A percentile compares a stretch with the other conserved stretches of the same genome.
These are phyloP conservation scores for Leccinum disarticulatum DNA, from an alignment of 768 basidiomycete species.

Conservation along the genomic window DNA sequence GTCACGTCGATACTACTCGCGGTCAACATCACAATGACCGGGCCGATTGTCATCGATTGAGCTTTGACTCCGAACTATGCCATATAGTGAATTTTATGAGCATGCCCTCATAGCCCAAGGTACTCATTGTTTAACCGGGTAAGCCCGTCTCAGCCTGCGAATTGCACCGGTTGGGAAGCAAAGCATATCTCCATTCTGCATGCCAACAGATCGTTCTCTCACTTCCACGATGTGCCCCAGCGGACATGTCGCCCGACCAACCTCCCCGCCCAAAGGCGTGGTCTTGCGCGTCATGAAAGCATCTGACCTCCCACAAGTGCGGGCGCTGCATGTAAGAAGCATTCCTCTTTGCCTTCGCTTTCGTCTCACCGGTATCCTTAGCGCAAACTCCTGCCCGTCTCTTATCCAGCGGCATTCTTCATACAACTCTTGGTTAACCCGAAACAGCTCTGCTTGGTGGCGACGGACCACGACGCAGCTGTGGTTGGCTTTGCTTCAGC, in stretches of 20 bases:
- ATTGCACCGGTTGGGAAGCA: conserved; percentile 12
- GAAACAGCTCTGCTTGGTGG: conserved; percentile 30
- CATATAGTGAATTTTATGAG: not conserved
- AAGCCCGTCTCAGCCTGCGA: conserved; percentile 13
- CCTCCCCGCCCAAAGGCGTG: conserved; percentile 10
- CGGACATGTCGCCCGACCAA: not conserved
- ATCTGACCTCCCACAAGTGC: conserved; percentile 29
- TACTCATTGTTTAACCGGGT: not conserved
- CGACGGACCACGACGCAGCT: conserved; percentile 13
- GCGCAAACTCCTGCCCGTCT: conserved; percentile 26
- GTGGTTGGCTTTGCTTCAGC: conserved; percentile 34
- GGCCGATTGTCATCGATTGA: not conserved
- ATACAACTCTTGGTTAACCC: conserved; percentile 32
- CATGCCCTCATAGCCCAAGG: not conserved
- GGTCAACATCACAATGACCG: no score
- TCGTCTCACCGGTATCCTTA: conserved; percentile 10
- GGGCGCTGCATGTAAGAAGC: conserved; percentile 25
- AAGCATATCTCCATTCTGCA: not conserved
- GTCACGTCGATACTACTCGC: no score
- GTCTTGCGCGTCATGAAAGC: conserved; percentile 28
- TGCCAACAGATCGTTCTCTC: not conserved
- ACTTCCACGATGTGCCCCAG: conserved; percentile 10
- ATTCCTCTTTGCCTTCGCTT: not conserved
- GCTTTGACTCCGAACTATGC: not conserved
- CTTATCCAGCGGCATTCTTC: conserved; percentile 33